These are phyloP conservation scores for Coprinopsis cinerea DNA, from an alignment of 768 basidiomycete genomes.

Conservation along the genomic window DNA sequence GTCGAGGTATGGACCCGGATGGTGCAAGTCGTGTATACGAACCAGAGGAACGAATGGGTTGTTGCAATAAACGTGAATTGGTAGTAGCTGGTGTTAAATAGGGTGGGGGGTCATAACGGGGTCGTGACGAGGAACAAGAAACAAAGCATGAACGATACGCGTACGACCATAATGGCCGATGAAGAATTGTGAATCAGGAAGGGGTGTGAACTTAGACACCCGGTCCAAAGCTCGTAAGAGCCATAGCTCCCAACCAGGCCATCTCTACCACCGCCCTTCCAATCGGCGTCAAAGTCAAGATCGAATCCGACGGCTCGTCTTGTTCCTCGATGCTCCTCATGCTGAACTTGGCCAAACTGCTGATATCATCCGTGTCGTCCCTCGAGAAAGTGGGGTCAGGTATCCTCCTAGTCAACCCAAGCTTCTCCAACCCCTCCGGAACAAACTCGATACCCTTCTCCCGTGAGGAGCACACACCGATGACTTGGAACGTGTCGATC, in stretches of 20 bases:
- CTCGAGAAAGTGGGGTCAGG: conserved; percentile 19
- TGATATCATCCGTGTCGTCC: conserved; percentile 5
- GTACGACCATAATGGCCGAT: neutral
- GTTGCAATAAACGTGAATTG: no score
- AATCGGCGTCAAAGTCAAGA: conserved; percentile 43
- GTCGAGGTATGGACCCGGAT: no score
- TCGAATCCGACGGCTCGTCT: conserved; percentile 33
- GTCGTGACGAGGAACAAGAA: no score
- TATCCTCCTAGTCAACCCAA: conserved; percentile 56
- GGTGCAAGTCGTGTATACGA: no score
- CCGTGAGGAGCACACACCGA: conserved; percentile 58
- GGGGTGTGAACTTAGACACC: neutral
- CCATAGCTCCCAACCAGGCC: conserved; percentile 49
- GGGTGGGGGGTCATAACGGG: no score
- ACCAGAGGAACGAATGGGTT: no score
- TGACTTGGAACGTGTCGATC: conserved; percentile 29
- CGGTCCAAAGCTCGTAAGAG: conserved; percentile 43
- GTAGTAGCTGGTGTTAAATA: no score
- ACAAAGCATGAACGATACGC: neutral
- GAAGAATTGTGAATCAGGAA: neutral
- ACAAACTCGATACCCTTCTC: conserved; percentile 70
- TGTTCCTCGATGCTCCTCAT: conserved; percentile 17
- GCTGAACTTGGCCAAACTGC: conserved; percentile 11
- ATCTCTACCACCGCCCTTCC: conserved; percentile 51
- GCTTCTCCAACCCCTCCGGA: conserved; percentile 70